phyloP scores from a whole-genome alignment of 495 filamentous ascomycete species.

The Penicillium coprophilum region DNA sequence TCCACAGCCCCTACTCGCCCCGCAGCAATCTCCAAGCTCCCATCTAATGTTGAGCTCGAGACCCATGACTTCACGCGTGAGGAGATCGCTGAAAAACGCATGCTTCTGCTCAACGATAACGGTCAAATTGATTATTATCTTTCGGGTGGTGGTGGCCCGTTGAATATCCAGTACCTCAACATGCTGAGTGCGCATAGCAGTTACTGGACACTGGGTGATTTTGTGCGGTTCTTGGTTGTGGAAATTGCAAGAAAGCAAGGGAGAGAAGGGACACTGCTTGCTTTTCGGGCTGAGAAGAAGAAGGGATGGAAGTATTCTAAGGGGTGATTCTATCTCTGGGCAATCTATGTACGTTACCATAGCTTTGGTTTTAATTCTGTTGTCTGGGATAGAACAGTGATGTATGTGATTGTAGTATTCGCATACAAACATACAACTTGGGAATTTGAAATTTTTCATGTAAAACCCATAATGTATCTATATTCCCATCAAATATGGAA shows the following conservation, averaged over 20 bases:
- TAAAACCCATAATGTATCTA: background rate
- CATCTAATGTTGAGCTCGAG: constrained; percentile 89
- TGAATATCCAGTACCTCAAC: constrained; percentile 94
- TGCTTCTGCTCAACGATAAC: constrained; percentile 88
- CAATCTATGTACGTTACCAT: constrained; percentile 3
- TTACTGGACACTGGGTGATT: constrained; percentile 86
- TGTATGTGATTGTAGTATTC: background rate
- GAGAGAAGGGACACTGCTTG: constrained; percentile 60
- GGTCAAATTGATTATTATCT: constrained; percentile 91
- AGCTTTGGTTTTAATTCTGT: background rate
- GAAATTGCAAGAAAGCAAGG: constrained; percentile 81
- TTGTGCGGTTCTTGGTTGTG: constrained; percentile 80
- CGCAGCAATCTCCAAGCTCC: constrained; percentile 58
- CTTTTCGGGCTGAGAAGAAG: constrained; percentile 77
- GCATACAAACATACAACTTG: background rate
- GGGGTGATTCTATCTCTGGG: constrained; percentile 19
- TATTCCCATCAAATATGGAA: background rate
- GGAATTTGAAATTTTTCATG: background rate
- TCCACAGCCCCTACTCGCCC: constrained; percentile 38
- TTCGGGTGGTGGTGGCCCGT: constrained; percentile 70
- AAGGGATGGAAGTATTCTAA: constrained; percentile 45
- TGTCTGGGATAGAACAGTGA: background rate
- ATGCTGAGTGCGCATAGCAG: constrained; percentile 97
- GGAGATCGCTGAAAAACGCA: constrained; percentile 87
- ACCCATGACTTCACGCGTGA: constrained; percentile 93